Conservation (phyloP, 441 rosid species). For the Pelargonium citronellum region DNA sequence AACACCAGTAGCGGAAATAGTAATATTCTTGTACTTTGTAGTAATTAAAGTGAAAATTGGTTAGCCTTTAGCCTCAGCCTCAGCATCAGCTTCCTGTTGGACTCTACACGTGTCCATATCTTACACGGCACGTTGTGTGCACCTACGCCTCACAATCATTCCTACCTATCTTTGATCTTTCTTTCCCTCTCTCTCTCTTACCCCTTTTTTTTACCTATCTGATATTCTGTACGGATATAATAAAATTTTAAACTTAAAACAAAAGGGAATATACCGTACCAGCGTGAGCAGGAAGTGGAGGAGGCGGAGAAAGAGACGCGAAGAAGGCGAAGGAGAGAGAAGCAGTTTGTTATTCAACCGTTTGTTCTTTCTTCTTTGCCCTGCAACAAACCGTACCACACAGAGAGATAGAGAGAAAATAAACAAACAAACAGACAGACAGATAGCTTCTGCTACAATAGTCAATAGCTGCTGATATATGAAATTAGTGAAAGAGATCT, state of each 20-base stretch:
- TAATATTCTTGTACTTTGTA: not conserved
- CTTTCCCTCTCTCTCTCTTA: too few species aligned
- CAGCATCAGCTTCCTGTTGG: not conserved
- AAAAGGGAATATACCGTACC: not conserved
- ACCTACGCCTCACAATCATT: not conserved
- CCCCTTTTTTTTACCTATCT: too few species aligned
- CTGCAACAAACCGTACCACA: not conserved
- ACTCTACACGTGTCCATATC: not conserved
- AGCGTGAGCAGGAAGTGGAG: not conserved
- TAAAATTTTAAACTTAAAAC: not conserved
- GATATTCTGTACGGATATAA: too few species aligned
- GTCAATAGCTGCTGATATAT: conserved; percentile 10
- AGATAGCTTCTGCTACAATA: conserved; percentile 13
- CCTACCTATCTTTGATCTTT: not conserved
- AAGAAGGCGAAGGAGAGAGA: not conserved
- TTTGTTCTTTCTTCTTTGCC: conserved; percentile 12
- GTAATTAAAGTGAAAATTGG: not conserved
- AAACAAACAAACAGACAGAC: not conserved
- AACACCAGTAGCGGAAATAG: too few species aligned
- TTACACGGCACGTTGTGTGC: conserved; percentile 1
- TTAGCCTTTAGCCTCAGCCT: too few species aligned
- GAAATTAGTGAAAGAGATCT: conserved; percentile 19
- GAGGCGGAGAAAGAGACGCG: too few species aligned
- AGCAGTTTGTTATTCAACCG: conserved; percentile 16
- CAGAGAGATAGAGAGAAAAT: not conserved